Evolutionary conservation across 352 stramenopile species (phyloP), one percentile per base, ranked within the genome.

Genomic region (Halophytophthora polymorphica): DNA sequence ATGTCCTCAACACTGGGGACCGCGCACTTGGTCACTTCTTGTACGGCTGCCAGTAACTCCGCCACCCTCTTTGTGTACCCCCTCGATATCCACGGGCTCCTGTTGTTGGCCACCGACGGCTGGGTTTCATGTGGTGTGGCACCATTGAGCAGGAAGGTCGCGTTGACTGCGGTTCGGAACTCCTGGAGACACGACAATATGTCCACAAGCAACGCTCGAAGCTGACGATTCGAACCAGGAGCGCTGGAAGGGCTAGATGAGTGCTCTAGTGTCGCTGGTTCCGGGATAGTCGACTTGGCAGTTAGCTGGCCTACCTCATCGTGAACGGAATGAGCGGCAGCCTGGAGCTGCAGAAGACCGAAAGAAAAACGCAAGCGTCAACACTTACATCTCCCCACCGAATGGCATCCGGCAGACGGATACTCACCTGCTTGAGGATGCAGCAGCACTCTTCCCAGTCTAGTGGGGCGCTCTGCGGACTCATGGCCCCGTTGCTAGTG

Each of bases 381-480:
- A 38, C 25, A 8, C 2, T 21, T 15, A 28, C 18, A 5, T 8
- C 39, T 28, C 3, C 39, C 8, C 8, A 2, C 19, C 29, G 22
- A 43, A 41, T n/a, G 10, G 17, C 21, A 60, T 37, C 3, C 43
- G 11, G 13, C 33, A 13, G 15, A 21, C 41, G n/a, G 5, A 14
- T 28, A 8, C 18, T 39, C 17, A 68, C 59, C 59, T 68, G 59
- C 54, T 61, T 68, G 10, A 68, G 37, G 50, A 61, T 45, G 28
- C 54, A 64, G 18, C 54, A 23, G 18, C 59, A 61, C 22, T 68
- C 45, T 23, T 60, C 59, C 59, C 59, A 68, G 14, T 18, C 37
- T 35, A 61, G n/a, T n/a, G n/a, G n/a, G n/a, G n/a, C n/a, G n/a
- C n/a, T n/a, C n/a, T n/a, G n/a, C n/a, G n/a, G n/a, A n/a, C n/a